Base-by-base conservation (phyloP, 2,329 filamentous ascomycete genomes). In the Hypomyces rosellus region DNA sequence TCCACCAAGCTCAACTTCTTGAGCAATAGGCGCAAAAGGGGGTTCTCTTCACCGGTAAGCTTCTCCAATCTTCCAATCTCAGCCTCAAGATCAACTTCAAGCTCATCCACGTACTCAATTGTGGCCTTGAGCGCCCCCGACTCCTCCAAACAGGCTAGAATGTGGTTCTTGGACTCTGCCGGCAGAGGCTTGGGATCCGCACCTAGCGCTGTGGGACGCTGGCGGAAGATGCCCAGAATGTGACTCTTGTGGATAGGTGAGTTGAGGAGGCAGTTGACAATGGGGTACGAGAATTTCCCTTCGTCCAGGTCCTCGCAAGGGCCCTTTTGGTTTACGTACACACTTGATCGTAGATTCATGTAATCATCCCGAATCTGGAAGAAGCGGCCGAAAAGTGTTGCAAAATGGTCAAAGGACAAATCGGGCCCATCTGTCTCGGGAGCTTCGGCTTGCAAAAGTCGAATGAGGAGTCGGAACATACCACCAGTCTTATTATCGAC, bases 261-360 rank as follows among this genome's bases (percentile, higher is more conserved):
- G 15, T 41, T 41, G 15, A 20, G 5, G 38, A 41, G 38, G 38
- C 38, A 41, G 40, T 63, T 48, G n/a, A 70, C 62, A 2, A 72
- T 51, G 1, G 58, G 59, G 13, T 68, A 57, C 2, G 69, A 71
- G 45, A 65, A 65, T 55, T 75, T 74, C 1, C 70, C 69, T 54
- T 73, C 70, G 20, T 67, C 65, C 0, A 73, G 57, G 49, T 73
- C 70, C 36, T 72, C 70, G 49, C 63, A 67, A 49, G 70, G 69
- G 0, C 71, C 70, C 51, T 73, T 73, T 34, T 65, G 56, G 1
- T 55, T 53, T 2, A 65, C 59, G 46, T 73, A 73, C 61, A 63
- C 54, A 1, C 16, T 34, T 1, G 57, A 63, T 1, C 45, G 50
- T 1, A 68, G 50, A 48, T 68, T 69, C 54, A 54, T 55, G 50